A percentile compares a stretch with the other conserved stretches of the same genome.
Conservation (phyloP, 2,329 filamentous ascomycete genomes). For the Xylariaceae sp. region DNA sequence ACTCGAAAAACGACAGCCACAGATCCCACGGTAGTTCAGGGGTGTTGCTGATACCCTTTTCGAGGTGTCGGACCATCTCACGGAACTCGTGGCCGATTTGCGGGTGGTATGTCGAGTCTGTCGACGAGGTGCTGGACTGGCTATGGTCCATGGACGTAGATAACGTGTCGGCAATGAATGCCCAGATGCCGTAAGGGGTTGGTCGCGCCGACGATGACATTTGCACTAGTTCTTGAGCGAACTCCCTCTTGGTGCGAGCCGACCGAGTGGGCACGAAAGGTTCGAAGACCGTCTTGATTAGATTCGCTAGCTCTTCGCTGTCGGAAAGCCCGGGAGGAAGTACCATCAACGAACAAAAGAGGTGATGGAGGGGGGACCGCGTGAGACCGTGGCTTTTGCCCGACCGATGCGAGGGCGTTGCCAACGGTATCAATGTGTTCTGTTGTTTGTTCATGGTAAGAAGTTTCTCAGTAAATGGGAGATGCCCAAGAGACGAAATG, state of each 20-base stretch:
- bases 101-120: conserved; percentile 38
- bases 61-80: conserved; percentile 63
- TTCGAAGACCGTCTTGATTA: conserved; percentile 50
- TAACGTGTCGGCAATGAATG: conserved; percentile 46
- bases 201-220: conserved; percentile 42
- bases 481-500: conserved; percentile 49
- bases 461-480: conserved; percentile 62
- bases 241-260: conserved; percentile 39
- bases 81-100: conserved; percentile 66
- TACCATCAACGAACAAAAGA: conserved; percentile 57
- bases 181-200: conserved; percentile 48
- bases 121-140: conserved; percentile 36
- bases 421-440: conserved; percentile 57
- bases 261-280: conserved; percentile 56
- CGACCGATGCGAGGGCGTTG: conserved; percentile 62
- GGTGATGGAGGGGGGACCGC: conserved; percentile 60
- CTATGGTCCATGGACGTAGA: conserved; percentile 39
- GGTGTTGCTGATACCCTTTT: conserved; percentile 52
- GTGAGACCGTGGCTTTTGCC: conserved; percentile 45
- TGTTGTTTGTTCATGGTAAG: conserved; percentile 44
- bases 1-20: conserved; percentile 55
- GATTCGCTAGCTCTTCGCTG: conserved; percentile 40
- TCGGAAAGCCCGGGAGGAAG: conserved; percentile 46
- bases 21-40: conserved; percentile 43
- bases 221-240: conserved; percentile 50